A percentile compares a stretch with the other conserved stretches of the same genome.
phyloP scores from a whole-genome alignment of 106 monocot species.

The Agapanthus africanus region DNA sequence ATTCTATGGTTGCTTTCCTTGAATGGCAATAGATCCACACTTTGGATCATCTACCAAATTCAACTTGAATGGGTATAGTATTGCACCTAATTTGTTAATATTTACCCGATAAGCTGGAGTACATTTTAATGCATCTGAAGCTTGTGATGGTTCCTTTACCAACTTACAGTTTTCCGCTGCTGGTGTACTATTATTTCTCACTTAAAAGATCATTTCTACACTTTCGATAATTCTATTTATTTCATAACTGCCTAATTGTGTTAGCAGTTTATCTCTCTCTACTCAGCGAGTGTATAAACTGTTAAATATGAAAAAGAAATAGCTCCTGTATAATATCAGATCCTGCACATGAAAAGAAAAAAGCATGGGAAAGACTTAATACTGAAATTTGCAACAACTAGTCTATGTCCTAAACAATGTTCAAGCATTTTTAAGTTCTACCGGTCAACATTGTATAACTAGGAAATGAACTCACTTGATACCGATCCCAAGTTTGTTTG shows the following conservation, averaged over 20 bases:
- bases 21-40: not conserved
- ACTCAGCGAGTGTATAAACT: not conserved
- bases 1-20: not conserved
- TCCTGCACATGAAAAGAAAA: not conserved
- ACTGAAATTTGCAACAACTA: not conserved
- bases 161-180: not conserved
- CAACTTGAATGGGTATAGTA: not conserved
- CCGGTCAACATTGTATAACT: not conserved
- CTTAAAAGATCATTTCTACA: not conserved
- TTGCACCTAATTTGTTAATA: not conserved
- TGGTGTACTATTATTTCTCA: not conserved
- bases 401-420: not conserved
- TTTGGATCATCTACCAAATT: not conserved
- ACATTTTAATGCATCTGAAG: not conserved
- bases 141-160: not conserved
- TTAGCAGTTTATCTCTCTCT: not conserved
- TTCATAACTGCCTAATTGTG: not conserved
- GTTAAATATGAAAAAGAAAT: not conserved
- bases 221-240: not conserved
- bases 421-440: not conserved
- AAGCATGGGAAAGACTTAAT: not conserved
- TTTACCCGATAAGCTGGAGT: not conserved
- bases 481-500: constrained; percentile 93
- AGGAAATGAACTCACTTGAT: constrained; percentile 45
- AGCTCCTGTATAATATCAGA: not conserved